Base-by-base conservation (phyloP, 306 rosid genomes). In the Pyrus bretschneideri region DNA sequence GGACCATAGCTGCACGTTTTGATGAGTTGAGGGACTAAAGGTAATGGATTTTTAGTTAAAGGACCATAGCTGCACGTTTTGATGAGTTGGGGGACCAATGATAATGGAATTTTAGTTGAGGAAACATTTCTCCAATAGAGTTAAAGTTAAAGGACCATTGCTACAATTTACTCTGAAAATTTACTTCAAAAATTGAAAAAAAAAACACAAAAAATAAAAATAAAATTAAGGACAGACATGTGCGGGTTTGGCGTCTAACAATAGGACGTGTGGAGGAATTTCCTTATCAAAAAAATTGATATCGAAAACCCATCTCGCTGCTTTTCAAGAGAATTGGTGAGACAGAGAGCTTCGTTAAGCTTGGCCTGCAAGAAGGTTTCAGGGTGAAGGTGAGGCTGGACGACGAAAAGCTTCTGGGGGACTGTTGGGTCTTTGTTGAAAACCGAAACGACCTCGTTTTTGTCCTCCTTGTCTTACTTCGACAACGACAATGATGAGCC, bases 321-420 rank as follows among this genome's bases (percentile, higher is more conserved):
- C 31, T 92, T 93, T 78, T 90, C 97, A 8, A 90, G 92, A 1
- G 99, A 95, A 73, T 88, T 92, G 0, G 99, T 93, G 27, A 95
- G 97, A 67, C 96, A 92, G 14, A 95, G 81, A 73, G 97, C 99
- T 91, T 95, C 99, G 72, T 89, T 89, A 73, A 95, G 96, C 89
- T 95, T 95, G 2, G 92, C 92, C 78, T 87, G 92, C 80, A 95
- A 71, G 40, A 75, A 57, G 30, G 83, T 69, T 27, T 90, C 89
- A 6, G 96, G 89, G 2, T 97, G 96, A 49, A 92, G 89, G 31
- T 92, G 92, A 0, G 99, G 99, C 74, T 95, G 99, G 78, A 95
- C 93, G 31, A 95, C 98, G 8, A 95, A 78, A 60, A 95, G 91
- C 79, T 76, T 88, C 1, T 4, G 98, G 96, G 83, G 89, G 66